These are phyloP conservation scores for Sanghuangporus weigelae DNA, from an alignment of 1,284 basidiomycete species.

Conservation along the genomic window DNA sequence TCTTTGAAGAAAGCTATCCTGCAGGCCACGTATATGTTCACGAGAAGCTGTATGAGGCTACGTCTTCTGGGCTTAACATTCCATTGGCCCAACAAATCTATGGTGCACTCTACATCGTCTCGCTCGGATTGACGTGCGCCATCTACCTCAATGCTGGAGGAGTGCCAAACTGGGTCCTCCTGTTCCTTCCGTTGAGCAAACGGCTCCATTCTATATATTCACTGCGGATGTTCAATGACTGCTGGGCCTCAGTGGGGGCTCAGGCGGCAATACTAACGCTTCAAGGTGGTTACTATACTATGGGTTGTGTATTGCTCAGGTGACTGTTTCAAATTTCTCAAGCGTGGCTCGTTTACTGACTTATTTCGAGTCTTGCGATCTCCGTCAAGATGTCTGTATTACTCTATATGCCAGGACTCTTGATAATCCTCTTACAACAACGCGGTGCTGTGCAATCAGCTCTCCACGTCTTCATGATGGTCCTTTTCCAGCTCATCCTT, in stretches of 20 bases:
- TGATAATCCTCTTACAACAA: conserved; percentile 76
- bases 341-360: not conserved
- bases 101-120: conserved; percentile 62
- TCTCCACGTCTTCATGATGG: conserved; percentile 50
- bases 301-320: conserved; percentile 72
- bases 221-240: conserved; percentile 94
- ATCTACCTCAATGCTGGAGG: conserved; percentile 64
- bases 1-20: conserved; percentile 67
- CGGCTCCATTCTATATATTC: conserved; percentile 92
- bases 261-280: conserved; percentile 60
- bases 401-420: conserved; percentile 86
- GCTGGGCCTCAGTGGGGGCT: conserved; percentile 69
- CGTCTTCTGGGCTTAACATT: conserved; percentile 58
- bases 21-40: conserved; percentile 91
- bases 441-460: conserved; percentile 57
- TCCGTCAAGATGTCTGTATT: conserved; percentile 97
- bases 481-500: conserved; percentile 55
- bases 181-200: conserved; percentile 84
- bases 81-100: conserved; percentile 76
- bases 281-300: conserved; percentile 50
- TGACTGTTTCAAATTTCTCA: not conserved
- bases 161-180: conserved; percentile 74
- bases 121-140: conserved; percentile 57
- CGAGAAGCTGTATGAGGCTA: conserved; percentile 63
- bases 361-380: conserved; percentile 61